These are phyloP conservation scores for Erythrophleum ivorense DNA, from an alignment of 331 rosid genomes.

Conservation along the genomic window DNA sequence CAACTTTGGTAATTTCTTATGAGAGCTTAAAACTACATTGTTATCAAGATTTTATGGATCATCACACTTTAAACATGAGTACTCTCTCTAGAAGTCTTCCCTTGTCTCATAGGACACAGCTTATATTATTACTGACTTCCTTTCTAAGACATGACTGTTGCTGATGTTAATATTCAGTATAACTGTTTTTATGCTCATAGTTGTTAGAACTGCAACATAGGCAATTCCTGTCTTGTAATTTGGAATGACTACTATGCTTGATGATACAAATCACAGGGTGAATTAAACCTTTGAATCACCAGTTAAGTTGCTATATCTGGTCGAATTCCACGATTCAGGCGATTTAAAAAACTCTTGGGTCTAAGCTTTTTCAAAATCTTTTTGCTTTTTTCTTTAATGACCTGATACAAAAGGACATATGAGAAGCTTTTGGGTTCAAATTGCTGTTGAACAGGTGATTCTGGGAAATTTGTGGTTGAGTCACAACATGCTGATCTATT, in stretches of 20 bases:
- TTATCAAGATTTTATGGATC: constrained; percentile 1
- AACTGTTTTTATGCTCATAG: neutral
- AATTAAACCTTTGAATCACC: no score
- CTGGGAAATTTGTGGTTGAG: neutral
- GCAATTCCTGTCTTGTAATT: neutral
- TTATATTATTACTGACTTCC: neutral
- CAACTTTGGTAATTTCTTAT: neutral
- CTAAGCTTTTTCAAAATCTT: neutral
- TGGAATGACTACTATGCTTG: neutral
- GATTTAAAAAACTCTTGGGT: neutral
- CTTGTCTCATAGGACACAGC: constrained; percentile 1
- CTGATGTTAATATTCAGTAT: neutral
- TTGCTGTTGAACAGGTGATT: neutral
- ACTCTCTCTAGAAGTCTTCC: neutral
- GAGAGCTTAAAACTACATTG: neutral
- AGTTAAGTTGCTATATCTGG: neutral
- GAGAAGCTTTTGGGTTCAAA: neutral
- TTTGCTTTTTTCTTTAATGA: neutral
- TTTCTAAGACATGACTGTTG: neutral
- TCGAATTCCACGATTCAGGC: neutral
- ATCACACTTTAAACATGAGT: neutral
- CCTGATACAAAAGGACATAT: neutral
- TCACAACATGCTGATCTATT: neutral
- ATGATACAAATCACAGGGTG: neutral
- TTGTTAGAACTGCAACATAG: neutral